phyloP scores from a whole-genome alignment of 257 asterid species.

The Cordia subcordata region DNA sequence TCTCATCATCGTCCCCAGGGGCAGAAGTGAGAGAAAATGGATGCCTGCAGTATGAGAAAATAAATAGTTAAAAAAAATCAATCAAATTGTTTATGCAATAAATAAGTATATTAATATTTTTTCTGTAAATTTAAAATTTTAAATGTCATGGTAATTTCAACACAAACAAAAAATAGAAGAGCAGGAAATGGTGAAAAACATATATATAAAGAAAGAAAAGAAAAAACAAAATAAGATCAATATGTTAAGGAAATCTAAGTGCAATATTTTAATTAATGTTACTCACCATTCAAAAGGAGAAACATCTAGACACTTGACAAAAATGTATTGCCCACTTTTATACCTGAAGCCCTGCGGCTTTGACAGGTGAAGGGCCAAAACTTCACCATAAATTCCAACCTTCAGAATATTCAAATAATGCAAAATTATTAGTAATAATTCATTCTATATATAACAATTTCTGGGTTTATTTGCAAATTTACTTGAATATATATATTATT shows the following conservation, averaged over 20 bases:
- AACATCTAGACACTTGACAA: constrained; percentile 82
- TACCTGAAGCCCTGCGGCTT: constrained; percentile 84
- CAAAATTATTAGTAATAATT: background rate
- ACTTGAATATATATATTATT: no score
- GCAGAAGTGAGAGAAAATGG: constrained; percentile 88
- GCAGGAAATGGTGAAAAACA: no score
- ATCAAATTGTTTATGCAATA: no score
- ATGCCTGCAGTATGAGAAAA: constrained; percentile 49
- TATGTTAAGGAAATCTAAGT: no score
- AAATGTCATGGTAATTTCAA: no score
- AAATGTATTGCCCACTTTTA: constrained; percentile 80
- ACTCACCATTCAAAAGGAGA: constrained; percentile 89
- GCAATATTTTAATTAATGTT: background rate
- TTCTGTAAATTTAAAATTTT: no score
- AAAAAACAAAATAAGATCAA: no score
- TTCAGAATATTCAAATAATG: constrained; percentile 12
- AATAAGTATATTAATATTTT: no score
- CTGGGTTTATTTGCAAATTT: no score
- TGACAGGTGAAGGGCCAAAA: constrained; percentile 75
- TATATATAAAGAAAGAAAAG: no score
- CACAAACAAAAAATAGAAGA: constrained; percentile 1
- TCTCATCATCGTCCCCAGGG: constrained; percentile 64
- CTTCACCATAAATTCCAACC: constrained; percentile 84
- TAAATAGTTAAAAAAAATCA: constrained; percentile 2
- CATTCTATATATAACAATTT: no score